Conservation (phyloP, 352 stramenopile genomes). For the Pythium pyrilobum region DNA sequence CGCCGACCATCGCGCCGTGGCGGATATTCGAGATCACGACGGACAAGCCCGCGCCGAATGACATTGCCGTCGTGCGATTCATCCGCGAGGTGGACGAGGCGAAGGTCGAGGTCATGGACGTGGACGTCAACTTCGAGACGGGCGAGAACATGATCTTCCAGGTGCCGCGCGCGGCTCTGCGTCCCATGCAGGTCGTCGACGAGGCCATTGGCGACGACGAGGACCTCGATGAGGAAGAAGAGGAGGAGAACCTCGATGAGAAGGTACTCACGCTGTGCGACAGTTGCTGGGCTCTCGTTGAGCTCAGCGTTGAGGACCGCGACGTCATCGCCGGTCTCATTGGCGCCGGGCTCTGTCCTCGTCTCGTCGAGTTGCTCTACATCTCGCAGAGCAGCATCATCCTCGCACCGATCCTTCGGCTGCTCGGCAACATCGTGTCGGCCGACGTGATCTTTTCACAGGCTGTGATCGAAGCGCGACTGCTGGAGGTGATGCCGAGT, state of each 20-base stretch:
- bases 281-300: conserved; percentile 79
- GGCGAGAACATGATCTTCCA: conserved; percentile 80
- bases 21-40: conserved; percentile 83
- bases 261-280: conserved; percentile 85
- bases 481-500: conserved; percentile 77
- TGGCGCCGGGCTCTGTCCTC: conserved; percentile 49
- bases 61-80: conserved; percentile 81
- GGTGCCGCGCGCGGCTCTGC: conserved; percentile 49
- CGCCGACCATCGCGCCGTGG: conserved; percentile 62
- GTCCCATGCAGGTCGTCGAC: conserved; percentile 76
- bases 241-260: conserved; percentile 70
- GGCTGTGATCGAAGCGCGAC: conserved; percentile 68
- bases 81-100: conserved; percentile 68
- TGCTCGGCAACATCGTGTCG: conserved; percentile 82
- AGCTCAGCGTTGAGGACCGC: conserved; percentile 73
- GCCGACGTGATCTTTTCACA: conserved; percentile 71
- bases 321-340: conserved; percentile 63
- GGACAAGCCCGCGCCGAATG: conserved; percentile 74
- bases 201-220: conserved; percentile 76
- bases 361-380: conserved; percentile 77
- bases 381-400: conserved; percentile 84
- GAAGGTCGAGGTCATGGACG: conserved; percentile 80
- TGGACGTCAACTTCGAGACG: conserved; percentile 86
- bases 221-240: conserved; percentile 59
- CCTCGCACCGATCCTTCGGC: conserved; percentile 61